These are phyloP conservation scores for Gentiana straminea DNA, from an alignment of 257 asterid genomes.

Conservation along the genomic window DNA sequence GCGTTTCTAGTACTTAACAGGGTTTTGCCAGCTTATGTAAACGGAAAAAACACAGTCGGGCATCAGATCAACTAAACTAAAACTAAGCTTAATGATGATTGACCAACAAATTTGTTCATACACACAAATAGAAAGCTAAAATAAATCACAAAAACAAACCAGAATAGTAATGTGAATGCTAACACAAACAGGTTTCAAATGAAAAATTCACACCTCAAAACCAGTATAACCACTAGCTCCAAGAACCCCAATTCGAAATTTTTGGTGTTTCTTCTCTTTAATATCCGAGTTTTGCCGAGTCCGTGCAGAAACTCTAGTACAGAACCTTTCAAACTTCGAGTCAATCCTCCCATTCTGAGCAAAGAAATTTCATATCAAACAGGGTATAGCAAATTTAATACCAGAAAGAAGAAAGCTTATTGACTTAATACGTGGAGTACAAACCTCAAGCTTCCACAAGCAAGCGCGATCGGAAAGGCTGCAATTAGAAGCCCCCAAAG, in stretches of 20 bases:
- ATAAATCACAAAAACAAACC: background rate
- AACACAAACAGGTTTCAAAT: background rate
- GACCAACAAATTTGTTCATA: no score
- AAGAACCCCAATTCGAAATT: conserved; percentile 59
- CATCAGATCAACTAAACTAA: no score
- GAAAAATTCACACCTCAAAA: conserved; percentile 42
- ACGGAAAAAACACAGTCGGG: no score
- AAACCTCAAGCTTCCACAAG: conserved; percentile 21
- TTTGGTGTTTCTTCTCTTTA: conserved; percentile 32
- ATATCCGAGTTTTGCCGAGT: conserved; percentile 25
- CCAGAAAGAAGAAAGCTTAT: no score
- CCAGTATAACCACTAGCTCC: conserved; percentile 94
- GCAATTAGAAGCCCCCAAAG: conserved; percentile 18
- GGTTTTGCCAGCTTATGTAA: no score
- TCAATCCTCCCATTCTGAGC: conserved; percentile 34
- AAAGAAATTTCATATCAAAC: no score
- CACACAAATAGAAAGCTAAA: no score
- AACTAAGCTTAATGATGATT: no score
- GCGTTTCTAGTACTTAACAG: no score
- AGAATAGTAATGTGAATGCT: background rate
- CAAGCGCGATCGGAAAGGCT: conserved; percentile 14
- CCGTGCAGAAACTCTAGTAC: conserved; percentile 39
- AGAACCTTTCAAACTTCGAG: conserved; percentile 18
- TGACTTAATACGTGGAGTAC: background rate
- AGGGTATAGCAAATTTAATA: no score